Evolutionary conservation across 352 stramenopile genomes (phyloP), one percentile per base, ranked within the genome.

Genomic region (Paralagenidium karlingii): DNA sequence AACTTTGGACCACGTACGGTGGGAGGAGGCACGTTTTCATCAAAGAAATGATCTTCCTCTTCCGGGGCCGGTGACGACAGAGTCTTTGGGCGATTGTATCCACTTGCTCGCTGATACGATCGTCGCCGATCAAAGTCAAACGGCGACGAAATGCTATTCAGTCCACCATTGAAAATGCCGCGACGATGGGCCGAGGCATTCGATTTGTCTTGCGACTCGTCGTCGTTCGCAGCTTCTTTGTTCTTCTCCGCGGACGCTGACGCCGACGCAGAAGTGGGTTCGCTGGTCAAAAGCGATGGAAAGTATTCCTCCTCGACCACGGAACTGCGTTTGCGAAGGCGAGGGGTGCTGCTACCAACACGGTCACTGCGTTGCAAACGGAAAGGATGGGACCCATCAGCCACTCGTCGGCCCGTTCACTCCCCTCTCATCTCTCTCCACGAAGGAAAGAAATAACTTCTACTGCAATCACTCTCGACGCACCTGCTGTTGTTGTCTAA

Each of bases 291-390:
- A 38, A 83, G 66, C 13, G 68, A 69, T 25, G 73, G 73, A 36
- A 86, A 86, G 53, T 78, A 86, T 33, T 86, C 73, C 21, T 86
- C 69, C 15, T 86, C 73, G 45, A 55, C 53, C 1, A 47, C 51
- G 33, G 53, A 13, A 13, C 27, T 31, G 27, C 27, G 27, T 9
- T 13, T 31, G 27, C n/a, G n/a, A n/a, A n/a, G n/a, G n/a, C n/a
- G 9, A 16, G 10, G 33, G 10, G 11, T 16, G 19, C 33, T 38
- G n/a, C n/a, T n/a, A n/a, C n/a, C n/a, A n/a, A n/a, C n/a, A n/a
- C n/a, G n/a, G n/a, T n/a, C n/a, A n/a, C n/a, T n/a, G n/a, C n/a
- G n/a, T n/a, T n/a, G n/a, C n/a, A n/a, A n/a, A n/a, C n/a, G n/a
- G n/a, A n/a, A n/a, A n/a, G n/a, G n/a, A n/a, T n/a, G n/a, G n/a